phyloP scores from a whole-genome alignment of 2,329 filamentous ascomycete species.

The Exophiala bonariae region DNA sequence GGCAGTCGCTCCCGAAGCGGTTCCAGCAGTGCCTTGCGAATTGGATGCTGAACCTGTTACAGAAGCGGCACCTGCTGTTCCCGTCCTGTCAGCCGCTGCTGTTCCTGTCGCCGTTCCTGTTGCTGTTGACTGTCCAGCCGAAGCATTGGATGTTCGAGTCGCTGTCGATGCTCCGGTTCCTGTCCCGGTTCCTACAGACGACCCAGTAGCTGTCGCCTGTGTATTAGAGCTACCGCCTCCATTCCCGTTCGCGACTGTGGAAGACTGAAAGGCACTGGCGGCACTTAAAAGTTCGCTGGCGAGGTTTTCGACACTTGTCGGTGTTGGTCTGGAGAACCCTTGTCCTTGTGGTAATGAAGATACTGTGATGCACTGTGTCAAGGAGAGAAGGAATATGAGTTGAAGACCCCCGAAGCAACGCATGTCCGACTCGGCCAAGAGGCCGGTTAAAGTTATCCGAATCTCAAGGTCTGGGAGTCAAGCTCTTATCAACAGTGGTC shows the following conservation, averaged over 20 bases:
- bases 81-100: background rate
- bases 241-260: too few species aligned
- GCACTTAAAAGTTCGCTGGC: slow-evolving; percentile 14
- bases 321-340: background rate
- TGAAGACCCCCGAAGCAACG: background rate
- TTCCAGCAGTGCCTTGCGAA: background rate
- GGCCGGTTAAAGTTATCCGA: too few species aligned
- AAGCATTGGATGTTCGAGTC: too few species aligned
- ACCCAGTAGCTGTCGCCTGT: too few species aligned
- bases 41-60: background rate
- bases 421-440: slow-evolving; percentile 2
- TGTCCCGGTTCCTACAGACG: too few species aligned
- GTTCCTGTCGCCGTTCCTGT: background rate
- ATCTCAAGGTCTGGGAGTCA: too few species aligned
- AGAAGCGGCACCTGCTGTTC: background rate
- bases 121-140: too few species aligned
- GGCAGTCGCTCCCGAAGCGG: background rate
- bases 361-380: slow-evolving; percentile 6
- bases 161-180: too few species aligned
- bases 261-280: too few species aligned
- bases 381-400: slow-evolving; percentile 1
- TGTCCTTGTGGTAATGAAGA: background rate
- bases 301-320: slow-evolving; percentile 4
- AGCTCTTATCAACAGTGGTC: too few species aligned
- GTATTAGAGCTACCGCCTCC: too few species aligned